phyloP scores from a whole-genome alignment of 257 asterid genomes.

The Lavandula angustifolia region DNA sequence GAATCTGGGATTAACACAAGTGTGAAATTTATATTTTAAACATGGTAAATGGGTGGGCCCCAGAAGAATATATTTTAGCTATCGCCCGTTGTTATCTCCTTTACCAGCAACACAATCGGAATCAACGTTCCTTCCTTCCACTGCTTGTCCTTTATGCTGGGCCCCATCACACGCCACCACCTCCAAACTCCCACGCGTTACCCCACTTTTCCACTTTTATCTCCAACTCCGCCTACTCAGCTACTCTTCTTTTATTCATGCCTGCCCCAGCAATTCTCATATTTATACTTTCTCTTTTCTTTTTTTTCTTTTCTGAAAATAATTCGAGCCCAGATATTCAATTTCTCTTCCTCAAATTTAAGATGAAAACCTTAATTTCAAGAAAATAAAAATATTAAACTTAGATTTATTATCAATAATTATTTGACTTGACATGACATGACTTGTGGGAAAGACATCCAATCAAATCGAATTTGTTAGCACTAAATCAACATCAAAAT shows the following conservation, averaged over 20 bases:
- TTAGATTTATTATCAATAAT: no score
- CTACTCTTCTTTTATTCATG: slow-evolving; percentile 11
- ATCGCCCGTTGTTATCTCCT: slow-evolving; percentile 33
- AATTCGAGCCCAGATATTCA: no score
- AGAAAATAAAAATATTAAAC: no score
- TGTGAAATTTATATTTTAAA: background rate
- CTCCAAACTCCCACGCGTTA: slow-evolving; percentile 38
- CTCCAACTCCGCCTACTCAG: slow-evolving; percentile 1
- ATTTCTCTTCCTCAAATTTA: no score
- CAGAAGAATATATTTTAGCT: background rate
- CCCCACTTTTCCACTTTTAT: background rate
- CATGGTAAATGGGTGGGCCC: slow-evolving; percentile 23
- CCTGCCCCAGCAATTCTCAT: background rate
- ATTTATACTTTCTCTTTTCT: background rate
- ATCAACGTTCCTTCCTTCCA: slow-evolving; percentile 28
- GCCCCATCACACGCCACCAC: slow-evolving; percentile 35
- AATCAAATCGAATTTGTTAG: no score
- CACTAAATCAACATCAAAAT: no score
- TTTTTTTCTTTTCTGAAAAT: no score
- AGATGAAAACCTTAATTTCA: no score
- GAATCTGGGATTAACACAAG: no score
- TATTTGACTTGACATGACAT: no score
- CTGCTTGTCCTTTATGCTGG: slow-evolving; percentile 20
- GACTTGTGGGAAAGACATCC: no score
- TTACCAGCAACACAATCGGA: slow-evolving; percentile 24